Conservation (phyloP, 73 alveolate genomes). For the Paramecium caudatum region DNA sequence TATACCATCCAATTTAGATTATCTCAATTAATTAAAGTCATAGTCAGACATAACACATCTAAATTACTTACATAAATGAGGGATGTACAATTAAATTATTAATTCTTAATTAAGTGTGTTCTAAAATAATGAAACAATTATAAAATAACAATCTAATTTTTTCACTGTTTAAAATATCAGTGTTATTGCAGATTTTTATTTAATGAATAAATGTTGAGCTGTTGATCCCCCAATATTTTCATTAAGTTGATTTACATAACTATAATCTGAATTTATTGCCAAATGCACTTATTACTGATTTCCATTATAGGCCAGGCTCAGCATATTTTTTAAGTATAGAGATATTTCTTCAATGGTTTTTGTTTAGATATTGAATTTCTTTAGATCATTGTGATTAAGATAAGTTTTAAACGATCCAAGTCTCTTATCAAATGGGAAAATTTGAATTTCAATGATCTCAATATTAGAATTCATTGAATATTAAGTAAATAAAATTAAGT, state of each 20-base stretch:
- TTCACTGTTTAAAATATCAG: background rate
- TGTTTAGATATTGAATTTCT: background rate
- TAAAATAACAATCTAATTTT: slow-evolving; percentile 3
- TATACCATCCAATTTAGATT: background rate
- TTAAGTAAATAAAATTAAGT: slow-evolving; percentile 4
- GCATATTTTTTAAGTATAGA: background rate
- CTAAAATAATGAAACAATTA: background rate
- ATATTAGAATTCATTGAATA: background rate
- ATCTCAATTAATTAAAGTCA: background rate
- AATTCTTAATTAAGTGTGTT: background rate
- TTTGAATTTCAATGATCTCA: background rate
- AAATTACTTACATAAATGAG: slow-evolving; percentile 28
- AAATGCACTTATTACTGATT: background rate
- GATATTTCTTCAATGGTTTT: background rate
- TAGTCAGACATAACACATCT: slow-evolving; percentile 41
- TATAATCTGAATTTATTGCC: background rate
- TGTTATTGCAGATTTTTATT: slow-evolving; percentile 5
- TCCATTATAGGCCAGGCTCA: background rate
- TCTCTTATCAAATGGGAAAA: slow-evolving; percentile 38
- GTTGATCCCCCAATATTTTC: background rate
- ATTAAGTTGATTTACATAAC: slow-evolving; percentile 5
- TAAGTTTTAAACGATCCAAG: slow-evolving; percentile 2
- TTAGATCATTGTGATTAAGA: slow-evolving; percentile 55
- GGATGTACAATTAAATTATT: background rate
- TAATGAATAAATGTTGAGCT: background rate